Evolutionary conservation across 202 grass and related monocot species (phyloP), one percentile per base, ranked within the genome.

Genomic region (Eragrostis tef): DNA sequence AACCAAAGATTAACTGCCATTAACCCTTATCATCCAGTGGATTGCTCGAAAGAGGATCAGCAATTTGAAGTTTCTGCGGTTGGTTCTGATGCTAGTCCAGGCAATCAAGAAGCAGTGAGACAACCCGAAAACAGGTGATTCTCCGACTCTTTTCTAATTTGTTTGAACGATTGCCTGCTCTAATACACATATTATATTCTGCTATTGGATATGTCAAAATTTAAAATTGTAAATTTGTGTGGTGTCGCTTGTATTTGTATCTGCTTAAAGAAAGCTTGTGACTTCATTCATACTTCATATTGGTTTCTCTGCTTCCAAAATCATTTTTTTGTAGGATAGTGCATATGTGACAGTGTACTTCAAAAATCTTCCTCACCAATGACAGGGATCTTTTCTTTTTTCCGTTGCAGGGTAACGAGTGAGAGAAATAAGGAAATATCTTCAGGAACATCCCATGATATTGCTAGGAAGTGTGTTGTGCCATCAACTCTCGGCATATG

Each of bases 401-500:
- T 54, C 48, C 10, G 70, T 90, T 75, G 10, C 51, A 91, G 89
- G 72, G 58, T 83, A 26, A 83, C 41, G 25, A 65, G 12, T 64
- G 26, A 75, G 25, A 46, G 44, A 15, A 48, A 77, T n/a, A 81
- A 88, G 68, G 75, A 75, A 70, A 83, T 70, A 43, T 70, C 71
- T 21, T 50, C 78, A 39, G 39, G 79, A 70, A 81, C 11, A 11
- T 51, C 72, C 45, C 74, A 86, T n/a, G 76, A 86, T 72, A 67
- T 84, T 39, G 22, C 34, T 25, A 78, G 57, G 68, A 84, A 71
- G 42, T 59, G 57, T 73, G 71, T 14, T 24, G 50, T 79, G 41
- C 82, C 78, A 24, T 74, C 24, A 65, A 91, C 82, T 21, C 59
- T 88, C 85, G 21, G 89, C 48, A 86, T 85, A 58, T 72, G 79